Conservation (phyloP, 1,139 yeast species). For the Yamadazyma membranifaciens region DNA sequence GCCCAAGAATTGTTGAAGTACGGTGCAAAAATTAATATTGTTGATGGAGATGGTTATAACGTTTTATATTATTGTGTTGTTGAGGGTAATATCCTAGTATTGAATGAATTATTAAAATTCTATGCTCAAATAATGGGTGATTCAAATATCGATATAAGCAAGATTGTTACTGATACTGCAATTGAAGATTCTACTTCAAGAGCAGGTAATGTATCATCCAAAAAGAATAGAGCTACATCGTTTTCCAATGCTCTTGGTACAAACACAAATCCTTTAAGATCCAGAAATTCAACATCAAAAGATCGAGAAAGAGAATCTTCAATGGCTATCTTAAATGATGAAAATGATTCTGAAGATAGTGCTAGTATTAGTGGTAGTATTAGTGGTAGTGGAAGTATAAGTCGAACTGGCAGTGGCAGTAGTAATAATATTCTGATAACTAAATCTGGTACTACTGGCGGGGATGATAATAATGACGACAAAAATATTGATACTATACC, state of each 20-base stretch:
- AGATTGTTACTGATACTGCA: conserved; percentile 1
- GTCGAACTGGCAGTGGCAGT: conserved; percentile 2
- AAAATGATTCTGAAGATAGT: conserved; percentile 41
- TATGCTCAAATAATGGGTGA: conserved; percentile 14
- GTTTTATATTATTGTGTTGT: conserved; percentile 90
- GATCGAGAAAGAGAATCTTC: conserved; percentile 5
- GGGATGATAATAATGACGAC: conserved; percentile 4
- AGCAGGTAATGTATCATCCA: too few species aligned
- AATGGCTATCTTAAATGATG: conserved; percentile 35
- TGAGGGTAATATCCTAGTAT: conserved; percentile 84
- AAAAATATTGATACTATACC: conserved; percentile 72
- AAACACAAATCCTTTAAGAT: neutral
- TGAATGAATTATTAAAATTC: conserved; percentile 58
- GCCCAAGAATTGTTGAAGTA: conserved; percentile 67
- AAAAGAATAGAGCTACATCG: conserved; percentile 5
- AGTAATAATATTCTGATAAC: neutral
- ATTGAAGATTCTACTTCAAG: neutral
- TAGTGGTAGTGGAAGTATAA: neutral
- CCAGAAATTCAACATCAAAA: conserved; percentile 2
- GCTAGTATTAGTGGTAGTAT: conserved; percentile 14
- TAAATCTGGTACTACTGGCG: neutral
- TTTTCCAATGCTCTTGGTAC: neutral
- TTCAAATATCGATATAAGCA: neutral
- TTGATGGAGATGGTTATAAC: conserved; percentile 82
- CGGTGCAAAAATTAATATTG: conserved; percentile 68